phyloP scores from a whole-genome alignment of 768 basidiomycete species.

The Albatrellus ellisii region DNA sequence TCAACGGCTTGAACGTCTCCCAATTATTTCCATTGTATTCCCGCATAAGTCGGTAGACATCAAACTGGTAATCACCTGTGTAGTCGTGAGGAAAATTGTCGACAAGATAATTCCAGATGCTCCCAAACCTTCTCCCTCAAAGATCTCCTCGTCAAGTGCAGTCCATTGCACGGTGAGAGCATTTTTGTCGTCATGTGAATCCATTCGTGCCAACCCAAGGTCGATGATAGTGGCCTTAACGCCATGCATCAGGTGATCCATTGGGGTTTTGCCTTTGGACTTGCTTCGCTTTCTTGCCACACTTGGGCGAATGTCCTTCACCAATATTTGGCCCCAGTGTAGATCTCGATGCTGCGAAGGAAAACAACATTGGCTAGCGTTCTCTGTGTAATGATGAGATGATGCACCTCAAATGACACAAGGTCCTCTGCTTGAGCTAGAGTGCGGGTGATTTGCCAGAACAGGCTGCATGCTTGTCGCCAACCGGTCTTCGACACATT shows the following conservation, averaged over 20 bases:
- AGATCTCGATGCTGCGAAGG: constrained; percentile 88
- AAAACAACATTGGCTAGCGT: too few species aligned
- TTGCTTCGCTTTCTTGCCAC: constrained; percentile 15
- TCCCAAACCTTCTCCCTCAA: constrained; percentile 71
- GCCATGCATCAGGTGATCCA: constrained; percentile 59
- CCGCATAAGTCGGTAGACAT: constrained; percentile 86
- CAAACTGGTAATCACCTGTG: constrained; percentile 85
- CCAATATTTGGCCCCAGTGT: constrained; percentile 95
- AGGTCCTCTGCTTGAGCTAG: constrained; percentile 71
- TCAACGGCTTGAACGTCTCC: constrained; percentile 67
- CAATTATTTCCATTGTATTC: constrained; percentile 47
- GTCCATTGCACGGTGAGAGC: constrained; percentile 51
- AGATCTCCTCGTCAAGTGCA: constrained; percentile 77
- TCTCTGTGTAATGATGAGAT: not conserved
- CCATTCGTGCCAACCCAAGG: constrained; percentile 83
- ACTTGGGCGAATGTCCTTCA: constrained; percentile 35
- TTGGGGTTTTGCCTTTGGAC: constrained; percentile 20
- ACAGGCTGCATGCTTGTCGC: constrained; percentile 78
- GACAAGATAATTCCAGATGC: not conserved
- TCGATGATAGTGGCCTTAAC: constrained; percentile 84
- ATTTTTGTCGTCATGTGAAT: constrained; percentile 34
- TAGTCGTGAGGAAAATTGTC: constrained; percentile 5
- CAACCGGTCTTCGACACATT: constrained; percentile 49
- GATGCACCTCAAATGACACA: constrained; percentile 75
- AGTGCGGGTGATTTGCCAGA: constrained; percentile 80